These are phyloP conservation scores for Toxoplasma gondii DNA, from an alignment of 169 alveolate species.

Conservation along the genomic window DNA sequence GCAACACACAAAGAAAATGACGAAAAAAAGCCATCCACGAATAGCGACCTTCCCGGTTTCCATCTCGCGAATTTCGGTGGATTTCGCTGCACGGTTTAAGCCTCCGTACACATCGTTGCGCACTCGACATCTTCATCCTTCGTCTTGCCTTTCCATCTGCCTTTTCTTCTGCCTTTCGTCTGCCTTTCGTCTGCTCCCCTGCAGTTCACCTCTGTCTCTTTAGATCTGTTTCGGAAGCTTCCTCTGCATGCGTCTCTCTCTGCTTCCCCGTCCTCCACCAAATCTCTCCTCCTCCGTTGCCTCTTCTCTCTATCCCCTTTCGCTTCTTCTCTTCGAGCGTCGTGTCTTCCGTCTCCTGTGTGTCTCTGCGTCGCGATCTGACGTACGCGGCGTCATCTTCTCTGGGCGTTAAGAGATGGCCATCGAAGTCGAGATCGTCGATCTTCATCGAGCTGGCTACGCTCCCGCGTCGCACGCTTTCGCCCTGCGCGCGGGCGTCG, in stretches of 20 bases:
- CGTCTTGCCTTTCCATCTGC: neutral
- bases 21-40: neutral
- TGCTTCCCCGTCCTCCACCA: too few species aligned
- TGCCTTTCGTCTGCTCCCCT: neutral
- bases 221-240: too few species aligned
- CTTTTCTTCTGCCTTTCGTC: neutral
- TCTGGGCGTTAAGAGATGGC: slow-evolving; percentile 3
- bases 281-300: too few species aligned
- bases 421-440: neutral
- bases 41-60: neutral
- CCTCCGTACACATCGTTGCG: too few species aligned
- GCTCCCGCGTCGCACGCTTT: neutral
- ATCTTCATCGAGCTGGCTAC: neutral
- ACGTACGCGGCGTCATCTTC: neutral
- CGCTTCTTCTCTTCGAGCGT: too few species aligned
- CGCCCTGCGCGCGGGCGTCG: neutral
- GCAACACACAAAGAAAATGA: neutral
- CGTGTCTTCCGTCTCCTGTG: neutral
- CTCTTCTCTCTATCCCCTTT: too few species aligned
- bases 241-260: too few species aligned
- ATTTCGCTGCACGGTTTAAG: too few species aligned
- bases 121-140: neutral
- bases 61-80: too few species aligned
- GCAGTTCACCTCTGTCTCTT: neutral
- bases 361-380: neutral